Conservation (phyloP, 2,329 filamentous ascomycete genomes). For the Xylaria sp. region DNA sequence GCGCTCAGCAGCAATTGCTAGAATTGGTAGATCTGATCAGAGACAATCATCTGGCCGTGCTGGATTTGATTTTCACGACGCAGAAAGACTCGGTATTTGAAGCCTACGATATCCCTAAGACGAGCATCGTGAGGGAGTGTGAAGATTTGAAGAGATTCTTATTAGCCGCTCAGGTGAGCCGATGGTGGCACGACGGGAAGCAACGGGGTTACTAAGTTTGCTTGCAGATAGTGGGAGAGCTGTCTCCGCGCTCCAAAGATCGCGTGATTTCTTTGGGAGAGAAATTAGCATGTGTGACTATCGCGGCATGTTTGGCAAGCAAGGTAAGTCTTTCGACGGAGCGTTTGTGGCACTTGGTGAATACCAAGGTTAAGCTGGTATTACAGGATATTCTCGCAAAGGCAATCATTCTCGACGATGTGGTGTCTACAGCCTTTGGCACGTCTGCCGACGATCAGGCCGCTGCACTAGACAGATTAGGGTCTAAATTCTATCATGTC, state of each 20-base stretch:
- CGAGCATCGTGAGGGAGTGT: conserved; percentile 55
- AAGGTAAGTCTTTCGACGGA: conserved; percentile 34
- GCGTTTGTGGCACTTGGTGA: not conserved
- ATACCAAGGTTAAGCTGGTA: conserved; percentile 7
- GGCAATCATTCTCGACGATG: conserved; percentile 37
- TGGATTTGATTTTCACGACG: conserved; percentile 32
- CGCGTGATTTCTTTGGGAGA: conserved; percentile 53
- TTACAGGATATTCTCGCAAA: conserved; percentile 36
- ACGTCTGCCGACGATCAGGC: conserved; percentile 35
- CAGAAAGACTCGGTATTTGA: conserved; percentile 30
- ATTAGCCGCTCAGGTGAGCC: conserved; percentile 55
- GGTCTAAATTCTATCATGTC: conserved; percentile 37
- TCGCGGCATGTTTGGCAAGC: conserved; percentile 39
- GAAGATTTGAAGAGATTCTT: conserved; percentile 54
- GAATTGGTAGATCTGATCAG: conserved; percentile 56
- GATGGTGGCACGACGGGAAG: not conserved
- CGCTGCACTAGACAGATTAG: conserved; percentile 33
- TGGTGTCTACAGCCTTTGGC: conserved; percentile 37
- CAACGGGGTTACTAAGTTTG: conserved; percentile 27
- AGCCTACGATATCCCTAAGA: conserved; percentile 47
- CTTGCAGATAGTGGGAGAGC: conserved; percentile 50
- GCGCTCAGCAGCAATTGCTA: conserved; percentile 45
- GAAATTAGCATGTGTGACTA: conserved; percentile 40
- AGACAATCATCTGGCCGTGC: conserved; percentile 54
- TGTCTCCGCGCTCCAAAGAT: conserved; percentile 57